Base-by-base conservation (phyloP, 2,329 filamentous ascomycete genomes). In the Hypoxylon sp. region DNA sequence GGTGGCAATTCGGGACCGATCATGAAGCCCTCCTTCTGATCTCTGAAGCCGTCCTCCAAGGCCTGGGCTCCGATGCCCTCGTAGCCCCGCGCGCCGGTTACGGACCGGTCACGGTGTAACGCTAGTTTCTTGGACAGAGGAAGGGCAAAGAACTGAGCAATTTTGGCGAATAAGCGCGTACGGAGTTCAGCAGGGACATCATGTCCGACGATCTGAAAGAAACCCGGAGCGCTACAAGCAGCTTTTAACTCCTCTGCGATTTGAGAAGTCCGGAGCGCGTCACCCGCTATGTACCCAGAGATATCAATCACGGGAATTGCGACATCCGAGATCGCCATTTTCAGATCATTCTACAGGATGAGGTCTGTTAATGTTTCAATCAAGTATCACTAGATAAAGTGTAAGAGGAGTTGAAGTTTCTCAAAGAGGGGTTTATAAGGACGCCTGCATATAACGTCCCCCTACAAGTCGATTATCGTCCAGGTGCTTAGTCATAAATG, bases 191-290 rank as follows among this genome's bases (percentile, higher is more conserved):
- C 36, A 1, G 73, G 33, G n/a, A 79, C 70, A 14, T 68, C 70
- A 61, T 80, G 77, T 36, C 76, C 76, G 6, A 73, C 64, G 7
- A 79, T 73, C 62, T 79, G 76, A 62, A 79, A 76, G 64, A 79
- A 79, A 3, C 78, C 77, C 7, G 68, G 74, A 16, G 64, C 55
- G 30, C 64, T 68, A 60, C 71, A 72, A 1, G 72, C 74, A 12
- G 59, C 53, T 16, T 64, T 49, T 57, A 63, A 36, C 53, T 69
- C 45, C 9, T 60, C 58, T 4, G 53, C 59, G 33, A 68, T 60
- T 12, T 48, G 16, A 16, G 63, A n/a, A 12, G 60, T 68, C 18
- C 50, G 49, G 7, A 44, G 20, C 3, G 56, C 14, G 22, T 71
- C 53, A 16, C 60, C 62, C 12, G 40, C 14, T 38, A 74, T 45